phyloP scores from a whole-genome alignment of 352 stramenopile genomes.

The Phytophthora vignae region DNA sequence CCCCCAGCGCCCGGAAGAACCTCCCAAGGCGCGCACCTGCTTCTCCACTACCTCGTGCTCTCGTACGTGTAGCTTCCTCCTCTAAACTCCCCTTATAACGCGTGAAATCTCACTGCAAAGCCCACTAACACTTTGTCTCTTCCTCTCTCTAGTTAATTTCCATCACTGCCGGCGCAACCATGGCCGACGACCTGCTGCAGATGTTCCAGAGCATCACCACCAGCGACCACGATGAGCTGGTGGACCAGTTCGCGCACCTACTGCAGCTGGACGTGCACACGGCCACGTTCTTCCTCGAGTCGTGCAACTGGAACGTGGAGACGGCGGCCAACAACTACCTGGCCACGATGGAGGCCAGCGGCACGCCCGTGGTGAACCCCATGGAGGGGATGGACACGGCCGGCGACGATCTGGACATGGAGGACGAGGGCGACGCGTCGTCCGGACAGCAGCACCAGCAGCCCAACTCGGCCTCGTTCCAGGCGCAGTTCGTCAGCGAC shows the following conservation, averaged over 20 bases:
- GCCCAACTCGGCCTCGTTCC: slow-evolving; percentile 40
- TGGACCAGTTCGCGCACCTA: slow-evolving; percentile 85
- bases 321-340: slow-evolving; percentile 87
- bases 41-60: slow-evolving; percentile 10
- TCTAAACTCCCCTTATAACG: not conserved
- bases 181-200: slow-evolving; percentile 85
- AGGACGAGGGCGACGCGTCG: slow-evolving; percentile 37
- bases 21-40: not conserved
- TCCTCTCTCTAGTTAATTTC: not conserved
- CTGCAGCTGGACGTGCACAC: slow-evolving; percentile 75
- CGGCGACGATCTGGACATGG: slow-evolving; percentile 67
- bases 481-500: slow-evolving; percentile 76
- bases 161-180: slow-evolving; percentile 24
- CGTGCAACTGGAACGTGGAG: slow-evolving; percentile 91
- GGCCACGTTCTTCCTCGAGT: slow-evolving; percentile 88
- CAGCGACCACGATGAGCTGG: slow-evolving; percentile 82
- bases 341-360: slow-evolving; percentile 61
- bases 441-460: slow-evolving; percentile 25
- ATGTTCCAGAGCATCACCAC: slow-evolving; percentile 92
- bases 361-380: slow-evolving; percentile 14
- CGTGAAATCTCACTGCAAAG: not conserved
- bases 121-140: not conserved
- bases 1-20: not conserved
- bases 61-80: not conserved
- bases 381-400: slow-evolving; percentile 38